phyloP scores from a whole-genome alignment of 371 early-diverging fungal species.

The Mortierella sp. region DNA sequence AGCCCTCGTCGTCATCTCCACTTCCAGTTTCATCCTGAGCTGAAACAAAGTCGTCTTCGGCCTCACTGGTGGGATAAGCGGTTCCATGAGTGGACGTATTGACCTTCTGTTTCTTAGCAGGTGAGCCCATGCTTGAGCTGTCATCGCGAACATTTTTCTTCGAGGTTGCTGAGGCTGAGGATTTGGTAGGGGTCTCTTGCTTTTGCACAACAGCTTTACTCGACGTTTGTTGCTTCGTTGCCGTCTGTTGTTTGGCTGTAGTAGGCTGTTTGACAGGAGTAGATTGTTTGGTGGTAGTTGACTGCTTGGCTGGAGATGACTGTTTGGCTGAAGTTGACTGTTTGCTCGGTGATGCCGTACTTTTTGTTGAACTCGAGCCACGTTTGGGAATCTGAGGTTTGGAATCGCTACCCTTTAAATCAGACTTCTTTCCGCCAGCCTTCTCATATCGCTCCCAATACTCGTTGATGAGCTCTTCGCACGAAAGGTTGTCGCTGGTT shows the following conservation, averaged over 20 bases:
- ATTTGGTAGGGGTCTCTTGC: neutral
- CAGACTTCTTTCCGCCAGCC: slow-evolving; percentile 27
- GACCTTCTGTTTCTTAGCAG: slow-evolving; percentile 30
- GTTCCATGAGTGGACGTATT: neutral
- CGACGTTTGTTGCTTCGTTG: neutral
- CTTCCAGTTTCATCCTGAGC: neutral
- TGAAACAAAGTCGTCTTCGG: no score
- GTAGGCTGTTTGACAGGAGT: no score
- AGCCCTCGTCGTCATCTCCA: neutral
- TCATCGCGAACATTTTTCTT: slow-evolving; percentile 18
- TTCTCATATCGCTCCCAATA: slow-evolving; percentile 34
- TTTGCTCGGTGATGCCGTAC: neutral
- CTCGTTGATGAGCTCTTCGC: slow-evolving; percentile 27
- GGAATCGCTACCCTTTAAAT: slow-evolving; percentile 17
- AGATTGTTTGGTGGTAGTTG: no score
- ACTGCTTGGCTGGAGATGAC: neutral
- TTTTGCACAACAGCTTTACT: neutral
- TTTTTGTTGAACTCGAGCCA: neutral
- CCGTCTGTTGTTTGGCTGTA: no score
- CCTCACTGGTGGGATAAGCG: neutral
- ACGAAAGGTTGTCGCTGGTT: slow-evolving; percentile 14
- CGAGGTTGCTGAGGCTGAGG: neutral
- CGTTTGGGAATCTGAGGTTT: slow-evolving; percentile 16
- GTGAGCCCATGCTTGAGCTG: neutral
- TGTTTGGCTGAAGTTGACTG: neutral